Conservation (phyloP, 208 protist species). For the Herpetomonas muscarum region DNA sequence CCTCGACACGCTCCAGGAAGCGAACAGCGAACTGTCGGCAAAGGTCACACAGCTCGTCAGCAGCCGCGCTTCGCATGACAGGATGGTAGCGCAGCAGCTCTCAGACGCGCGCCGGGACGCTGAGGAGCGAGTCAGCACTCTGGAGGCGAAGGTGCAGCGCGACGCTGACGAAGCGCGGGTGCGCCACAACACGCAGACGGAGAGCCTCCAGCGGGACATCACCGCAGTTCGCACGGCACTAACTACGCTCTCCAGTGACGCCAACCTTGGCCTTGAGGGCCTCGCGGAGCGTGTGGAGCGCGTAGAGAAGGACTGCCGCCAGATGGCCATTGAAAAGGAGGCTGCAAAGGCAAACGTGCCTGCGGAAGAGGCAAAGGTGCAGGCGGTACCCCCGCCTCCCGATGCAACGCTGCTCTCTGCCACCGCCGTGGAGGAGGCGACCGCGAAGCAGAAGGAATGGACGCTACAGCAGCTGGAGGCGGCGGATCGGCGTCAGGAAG, state of each 20-base stretch:
- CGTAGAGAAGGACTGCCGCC: too few relatives aligned
- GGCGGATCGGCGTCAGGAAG: conserved; percentile 16
- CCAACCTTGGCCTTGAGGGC: neutral
- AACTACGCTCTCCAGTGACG: too few relatives aligned
- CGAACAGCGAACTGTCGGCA: conserved; percentile 1
- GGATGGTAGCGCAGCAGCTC: conserved; percentile 14
- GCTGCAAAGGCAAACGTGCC: neutral
- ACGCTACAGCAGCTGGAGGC: conserved; percentile 20
- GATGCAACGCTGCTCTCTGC: neutral
- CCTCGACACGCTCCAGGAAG: conserved; percentile 1
- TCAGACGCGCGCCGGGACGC: conserved; percentile 14
- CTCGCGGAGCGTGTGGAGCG: too few relatives aligned
- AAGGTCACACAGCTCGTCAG: conserved; percentile 1
- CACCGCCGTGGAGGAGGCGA: too few relatives aligned
- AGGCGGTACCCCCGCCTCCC: neutral
- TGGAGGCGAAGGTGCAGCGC: too few relatives aligned
- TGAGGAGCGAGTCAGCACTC: conserved; percentile 10
- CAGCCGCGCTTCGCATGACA: conserved; percentile 21
- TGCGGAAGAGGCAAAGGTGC: neutral
- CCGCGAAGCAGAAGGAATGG: conserved; percentile 7
- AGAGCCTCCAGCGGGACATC: neutral
- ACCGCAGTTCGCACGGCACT: neutral
- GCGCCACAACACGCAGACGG: conserved; percentile 9
- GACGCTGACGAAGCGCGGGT: conserved; percentile 2
- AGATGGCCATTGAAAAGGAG: neutral